Conservation (phyloP, 495 filamentous ascomycete genomes). For the Lasiosphaeriaceae sp. region DNA sequence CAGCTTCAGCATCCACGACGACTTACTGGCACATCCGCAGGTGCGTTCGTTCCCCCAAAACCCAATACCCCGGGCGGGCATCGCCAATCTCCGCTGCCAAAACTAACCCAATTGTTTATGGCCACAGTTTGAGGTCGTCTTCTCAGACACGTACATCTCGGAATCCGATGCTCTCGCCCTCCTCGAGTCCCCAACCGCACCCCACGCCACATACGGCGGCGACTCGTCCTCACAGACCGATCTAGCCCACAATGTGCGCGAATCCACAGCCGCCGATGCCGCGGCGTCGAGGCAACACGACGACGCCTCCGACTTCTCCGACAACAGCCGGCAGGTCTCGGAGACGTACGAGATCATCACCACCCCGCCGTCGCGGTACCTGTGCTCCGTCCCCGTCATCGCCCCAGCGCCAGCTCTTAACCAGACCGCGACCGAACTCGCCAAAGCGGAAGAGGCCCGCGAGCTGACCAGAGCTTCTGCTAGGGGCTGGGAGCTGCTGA, state of each 20-base stretch:
- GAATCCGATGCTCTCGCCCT: slow-evolving; percentile 63
- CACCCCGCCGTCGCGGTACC: slow-evolving; percentile 63
- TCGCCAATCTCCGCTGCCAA: neutral
- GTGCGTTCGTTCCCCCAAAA: slow-evolving; percentile 42
- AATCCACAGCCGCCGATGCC: slow-evolving; percentile 25
- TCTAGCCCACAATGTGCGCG: slow-evolving; percentile 30
- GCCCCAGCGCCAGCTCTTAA: slow-evolving; percentile 49
- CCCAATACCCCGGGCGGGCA: neutral
- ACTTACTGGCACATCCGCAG: slow-evolving; percentile 88
- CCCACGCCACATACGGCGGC: slow-evolving; percentile 28
- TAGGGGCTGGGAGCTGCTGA: slow-evolving; percentile 84
- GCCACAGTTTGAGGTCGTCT: slow-evolving; percentile 72
- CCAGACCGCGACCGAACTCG: slow-evolving; percentile 57
- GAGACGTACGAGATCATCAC: slow-evolving; percentile 71
- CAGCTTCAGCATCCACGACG: slow-evolving; percentile 70
- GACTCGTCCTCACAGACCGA: slow-evolving; percentile 33
- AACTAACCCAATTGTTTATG: neutral
- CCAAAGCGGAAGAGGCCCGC: slow-evolving; percentile 71
- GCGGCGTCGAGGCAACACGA: slow-evolving; percentile 9
- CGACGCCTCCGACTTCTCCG: slow-evolving; percentile 9
- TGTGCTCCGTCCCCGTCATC: slow-evolving; percentile 81
- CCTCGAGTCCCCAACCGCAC: slow-evolving; percentile 36
- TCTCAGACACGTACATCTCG: slow-evolving; percentile 70
- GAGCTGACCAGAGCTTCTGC: slow-evolving; percentile 81
- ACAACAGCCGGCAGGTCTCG: slow-evolving; percentile 18